These are phyloP conservation scores for Lenwebbia sp. DNA, from an alignment of 345 rosid species.

Conservation along the genomic window DNA sequence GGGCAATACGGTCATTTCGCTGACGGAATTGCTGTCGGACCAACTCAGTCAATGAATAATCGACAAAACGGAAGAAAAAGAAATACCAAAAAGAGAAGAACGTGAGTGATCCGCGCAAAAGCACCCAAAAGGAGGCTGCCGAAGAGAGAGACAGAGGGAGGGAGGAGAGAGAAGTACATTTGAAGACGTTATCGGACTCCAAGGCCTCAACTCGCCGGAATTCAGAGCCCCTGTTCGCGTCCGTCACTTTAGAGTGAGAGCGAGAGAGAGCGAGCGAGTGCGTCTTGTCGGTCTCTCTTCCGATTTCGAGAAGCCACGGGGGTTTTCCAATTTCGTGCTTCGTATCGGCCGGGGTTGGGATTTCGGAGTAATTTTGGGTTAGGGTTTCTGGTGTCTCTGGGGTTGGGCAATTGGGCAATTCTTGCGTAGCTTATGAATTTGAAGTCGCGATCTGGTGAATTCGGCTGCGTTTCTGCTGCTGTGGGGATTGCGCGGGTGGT, in stretches of 20 bases:
- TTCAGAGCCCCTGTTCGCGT: constrained; percentile 49
- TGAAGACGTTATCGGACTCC: constrained; percentile 82
- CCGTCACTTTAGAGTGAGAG: constrained; percentile 28
- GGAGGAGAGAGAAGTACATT: constrained; percentile 29
- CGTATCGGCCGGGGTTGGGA: too few relatives aligned
- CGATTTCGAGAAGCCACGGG: background rate
- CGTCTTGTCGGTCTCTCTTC: background rate
- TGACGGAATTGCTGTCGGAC: constrained; percentile 5
- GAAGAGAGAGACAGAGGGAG: constrained; percentile 4
- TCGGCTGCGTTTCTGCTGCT: background rate
- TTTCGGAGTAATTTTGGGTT: too few relatives aligned
- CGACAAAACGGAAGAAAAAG: background rate
- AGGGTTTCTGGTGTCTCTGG: too few relatives aligned
- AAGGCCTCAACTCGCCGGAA: constrained; percentile 57
- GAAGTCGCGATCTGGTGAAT: background rate
- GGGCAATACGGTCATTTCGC: constrained; percentile 15
- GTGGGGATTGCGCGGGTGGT: background rate
- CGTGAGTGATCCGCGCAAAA: constrained; percentile 47
- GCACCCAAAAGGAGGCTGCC: constrained; percentile 23
- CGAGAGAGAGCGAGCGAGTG: background rate
- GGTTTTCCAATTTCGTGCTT: too few relatives aligned
- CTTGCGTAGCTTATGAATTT: background rate
- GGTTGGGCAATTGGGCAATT: too few relatives aligned
- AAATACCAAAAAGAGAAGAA: constrained; percentile 4
- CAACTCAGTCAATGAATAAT: background rate